phyloP scores from a whole-genome alignment of 2,329 filamentous ascomycete species.

The Sclerotinia subarctica region DNA sequence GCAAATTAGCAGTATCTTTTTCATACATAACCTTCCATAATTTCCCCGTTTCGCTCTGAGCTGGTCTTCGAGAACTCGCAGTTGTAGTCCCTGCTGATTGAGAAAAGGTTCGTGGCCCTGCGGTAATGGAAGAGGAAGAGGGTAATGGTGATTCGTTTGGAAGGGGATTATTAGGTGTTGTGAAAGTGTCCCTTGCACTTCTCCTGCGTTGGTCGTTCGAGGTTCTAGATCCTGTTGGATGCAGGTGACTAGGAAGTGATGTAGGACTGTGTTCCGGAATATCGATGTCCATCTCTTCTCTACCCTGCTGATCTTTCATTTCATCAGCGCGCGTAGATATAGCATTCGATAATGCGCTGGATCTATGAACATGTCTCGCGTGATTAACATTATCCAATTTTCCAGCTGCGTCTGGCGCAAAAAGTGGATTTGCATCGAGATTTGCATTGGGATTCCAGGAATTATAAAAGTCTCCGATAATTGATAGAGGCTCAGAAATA shows the following conservation, averaged over 20 bases:
- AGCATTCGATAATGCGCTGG: neutral
- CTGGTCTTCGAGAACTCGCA: neutral
- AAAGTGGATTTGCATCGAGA: neutral
- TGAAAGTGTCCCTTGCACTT: neutral
- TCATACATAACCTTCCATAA: neutral
- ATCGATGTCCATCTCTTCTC: neutral
- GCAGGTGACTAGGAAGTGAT: neutral
- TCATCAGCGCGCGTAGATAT: neutral
- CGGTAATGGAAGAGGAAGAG: neutral
- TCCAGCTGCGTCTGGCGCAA: neutral
- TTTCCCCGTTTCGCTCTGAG: neutral
- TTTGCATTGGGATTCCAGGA: neutral
- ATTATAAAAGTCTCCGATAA: no score
- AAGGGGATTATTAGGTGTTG: neutral
- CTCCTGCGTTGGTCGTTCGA: rapidly evolving
- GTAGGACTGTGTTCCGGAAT: no score
- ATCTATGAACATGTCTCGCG: neutral
- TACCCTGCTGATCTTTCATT: neutral
- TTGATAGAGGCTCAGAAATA: neutral
- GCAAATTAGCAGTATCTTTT: neutral
- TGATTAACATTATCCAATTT: neutral
- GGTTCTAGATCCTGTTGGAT: rapidly evolving
- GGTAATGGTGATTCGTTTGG: neutral
- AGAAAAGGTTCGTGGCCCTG: rapidly evolving
- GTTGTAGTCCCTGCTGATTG: neutral